Base-by-base conservation (phyloP, 768 basidiomycete genomes). In the Nevesoporus exiguus region DNA sequence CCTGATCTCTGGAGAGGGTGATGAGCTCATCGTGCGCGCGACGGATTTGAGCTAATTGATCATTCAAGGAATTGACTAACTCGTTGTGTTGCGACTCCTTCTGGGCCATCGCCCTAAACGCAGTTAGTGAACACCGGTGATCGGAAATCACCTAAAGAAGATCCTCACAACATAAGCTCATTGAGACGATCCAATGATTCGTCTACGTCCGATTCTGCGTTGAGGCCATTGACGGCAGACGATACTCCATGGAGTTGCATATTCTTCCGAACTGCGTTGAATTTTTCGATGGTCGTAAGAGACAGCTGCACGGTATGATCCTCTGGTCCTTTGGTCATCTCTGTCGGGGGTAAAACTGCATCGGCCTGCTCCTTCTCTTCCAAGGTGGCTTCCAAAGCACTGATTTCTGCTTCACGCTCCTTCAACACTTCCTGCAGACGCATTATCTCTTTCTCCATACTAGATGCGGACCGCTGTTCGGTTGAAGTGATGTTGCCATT, bases 381-480 rank as follows among this genome's bases (percentile, higher is more conserved):
- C 55, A 85, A 60, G 19, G 74, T 75, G 36, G 69, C 59, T 66
- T 96, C 94, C 14, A 97, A 78, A 27, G 78, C 71, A 44, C 78
- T 75, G 47, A 98, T 98, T 71, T 98, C 96, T n/a, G 84, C 78
- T 71, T 98, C 96, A 46, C 95, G 81, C 58, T 93, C 90, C 66
- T 85, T 89, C 56, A 98, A 77, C 31, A 93, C 92, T 63, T 93
- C 88, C 69, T 98, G 96, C 41, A 98, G 73, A 54, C 94, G 85
- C 88, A 93, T 94, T 54, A 98, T 92, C 72, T 98, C 96, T 64
- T 89, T 87, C 71, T 97, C 94, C 56, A 97, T 78, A 67, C 93
- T 94, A 17, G 80, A 76, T 7, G 85, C 84, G 25, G 93, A 91
- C 45, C 95, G 83, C 62, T 92, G 89, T 54, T 79, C 77, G 9